These are phyloP conservation scores for Mortierella hygrophila DNA, from an alignment of 192 early-diverging fungal species.

Conservation along the genomic window DNA sequence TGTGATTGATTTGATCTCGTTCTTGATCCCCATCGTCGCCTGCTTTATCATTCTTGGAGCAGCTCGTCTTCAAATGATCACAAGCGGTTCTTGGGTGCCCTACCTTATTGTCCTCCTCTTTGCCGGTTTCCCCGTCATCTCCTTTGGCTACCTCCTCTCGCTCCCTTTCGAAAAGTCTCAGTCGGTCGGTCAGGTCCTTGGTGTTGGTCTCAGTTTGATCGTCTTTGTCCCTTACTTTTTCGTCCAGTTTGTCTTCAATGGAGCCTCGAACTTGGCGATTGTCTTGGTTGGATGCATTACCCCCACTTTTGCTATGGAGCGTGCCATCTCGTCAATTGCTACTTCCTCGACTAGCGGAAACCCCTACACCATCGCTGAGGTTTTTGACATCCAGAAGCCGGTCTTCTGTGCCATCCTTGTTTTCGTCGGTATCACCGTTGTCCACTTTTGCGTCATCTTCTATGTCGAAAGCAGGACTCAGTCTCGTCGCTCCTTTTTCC, in stretches of 20 bases:
- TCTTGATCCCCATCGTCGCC: conserved; percentile 31
- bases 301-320: conserved; percentile 49
- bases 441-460: conserved; percentile 36
- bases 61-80: conserved; percentile 43
- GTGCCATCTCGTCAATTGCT: conserved; percentile 43
- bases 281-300: conserved; percentile 39
- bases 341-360: conserved; percentile 58
- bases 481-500: conserved; percentile 44
- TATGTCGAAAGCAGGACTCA: conserved; percentile 51
- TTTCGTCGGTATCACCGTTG: conserved; percentile 71
- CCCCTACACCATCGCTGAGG: conserved; percentile 75
- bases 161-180: conserved; percentile 52
- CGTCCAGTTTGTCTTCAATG: conserved; percentile 56
- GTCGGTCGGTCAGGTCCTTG: conserved; percentile 53
- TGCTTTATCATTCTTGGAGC: conserved; percentile 43
- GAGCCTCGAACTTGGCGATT: conserved; percentile 35
- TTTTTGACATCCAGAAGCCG: conserved; percentile 72
- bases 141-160: conserved; percentile 51
- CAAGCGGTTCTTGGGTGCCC: conserved; percentile 46
- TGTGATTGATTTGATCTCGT: conserved; percentile 41
- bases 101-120: conserved; percentile 44
- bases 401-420: conserved; percentile 76
- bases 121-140: conserved; percentile 44
- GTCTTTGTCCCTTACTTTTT: conserved; percentile 63
- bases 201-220: conserved; percentile 42